Conservation (phyloP, 352 stramenopile species). For the Pythium apleroticum region DNA sequence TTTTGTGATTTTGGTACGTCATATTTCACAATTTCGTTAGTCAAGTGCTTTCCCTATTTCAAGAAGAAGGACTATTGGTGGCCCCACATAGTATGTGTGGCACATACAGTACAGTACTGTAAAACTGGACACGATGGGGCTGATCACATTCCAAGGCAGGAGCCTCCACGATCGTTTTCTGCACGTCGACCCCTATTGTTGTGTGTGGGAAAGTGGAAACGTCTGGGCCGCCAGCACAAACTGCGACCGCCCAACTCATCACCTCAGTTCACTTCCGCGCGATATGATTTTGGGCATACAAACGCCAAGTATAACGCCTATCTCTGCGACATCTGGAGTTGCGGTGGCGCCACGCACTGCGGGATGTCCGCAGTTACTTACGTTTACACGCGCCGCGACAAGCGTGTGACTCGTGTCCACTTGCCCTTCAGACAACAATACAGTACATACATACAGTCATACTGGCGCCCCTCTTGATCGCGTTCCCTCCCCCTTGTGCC, state of each 20-base stretch:
- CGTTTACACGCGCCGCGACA: background rate
- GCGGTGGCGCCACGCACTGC: background rate
- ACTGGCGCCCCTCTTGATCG: background rate
- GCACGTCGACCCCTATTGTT: too few relatives aligned
- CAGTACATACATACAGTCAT: too few relatives aligned
- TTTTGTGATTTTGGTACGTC: background rate
- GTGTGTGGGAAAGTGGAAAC: background rate
- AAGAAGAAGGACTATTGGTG: background rate
- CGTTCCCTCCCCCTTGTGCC: background rate
- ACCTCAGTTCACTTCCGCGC: too few relatives aligned
- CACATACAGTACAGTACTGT: too few relatives aligned
- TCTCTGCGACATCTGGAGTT: background rate
- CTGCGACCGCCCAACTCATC: background rate
- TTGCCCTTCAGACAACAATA: background rate
- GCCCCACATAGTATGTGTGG: background rate
- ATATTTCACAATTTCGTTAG: background rate
- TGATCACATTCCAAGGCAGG: background rate
- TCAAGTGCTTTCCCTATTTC: background rate
- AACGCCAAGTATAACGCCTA: background rate
- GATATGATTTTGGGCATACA: background rate
- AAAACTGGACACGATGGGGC: conserved; percentile 1
- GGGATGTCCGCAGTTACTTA: background rate
- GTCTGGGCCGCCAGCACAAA: background rate
- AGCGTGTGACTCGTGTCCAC: conserved; percentile 1
- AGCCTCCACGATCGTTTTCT: background rate